Percentiles rank a stretch among this genome's conserved stretches.
Evolutionary conservation across 1,139 yeast species (phyloP).

Genomic region (Candida glucosophila): DNA sequence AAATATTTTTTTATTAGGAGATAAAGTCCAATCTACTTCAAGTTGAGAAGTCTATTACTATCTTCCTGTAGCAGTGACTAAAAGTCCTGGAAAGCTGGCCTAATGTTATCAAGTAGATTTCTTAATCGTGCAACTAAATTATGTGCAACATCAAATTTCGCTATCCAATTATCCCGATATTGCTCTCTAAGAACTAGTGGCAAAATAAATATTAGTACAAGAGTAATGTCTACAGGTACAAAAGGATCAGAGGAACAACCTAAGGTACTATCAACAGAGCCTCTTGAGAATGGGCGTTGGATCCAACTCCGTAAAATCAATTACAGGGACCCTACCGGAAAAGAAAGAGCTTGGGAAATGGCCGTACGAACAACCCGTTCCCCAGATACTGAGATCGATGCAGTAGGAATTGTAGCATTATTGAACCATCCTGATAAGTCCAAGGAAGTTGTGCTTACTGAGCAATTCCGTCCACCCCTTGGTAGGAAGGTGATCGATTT

Average conservation of each 20-base stretch:
- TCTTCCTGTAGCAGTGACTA: too few species aligned
- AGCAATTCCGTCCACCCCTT: conserved; percentile 90
- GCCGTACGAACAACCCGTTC: conserved; percentile 79
- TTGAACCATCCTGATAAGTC: conserved; percentile 36
- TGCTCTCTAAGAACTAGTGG: too few species aligned
- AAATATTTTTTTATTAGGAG: too few species aligned
- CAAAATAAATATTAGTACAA: too few species aligned
- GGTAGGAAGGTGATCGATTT: conserved; percentile 82
- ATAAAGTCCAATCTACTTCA: too few species aligned
- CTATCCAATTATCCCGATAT: too few species aligned
- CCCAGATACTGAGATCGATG: conserved; percentile 61
- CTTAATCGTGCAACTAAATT: too few species aligned
- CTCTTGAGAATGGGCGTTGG: conserved; percentile 31
- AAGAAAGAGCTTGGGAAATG: conserved; percentile 76
- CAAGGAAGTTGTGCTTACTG: conserved; percentile 63
- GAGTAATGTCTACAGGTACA: too few species aligned
- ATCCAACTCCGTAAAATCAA: conserved; percentile 48
- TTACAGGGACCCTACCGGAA: conserved; percentile 64
- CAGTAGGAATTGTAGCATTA: conserved; percentile 80
- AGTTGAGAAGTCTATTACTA: too few species aligned
- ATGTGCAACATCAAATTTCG: too few species aligned
- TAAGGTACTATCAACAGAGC: conserved; percentile 22
- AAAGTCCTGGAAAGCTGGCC: too few species aligned
- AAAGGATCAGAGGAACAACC: conserved; percentile 33
- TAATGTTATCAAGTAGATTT: too few species aligned